Evolutionary conservation across 2,329 filamentous ascomycete genomes (phyloP).

Genomic region (Penicillium digitatum): DNA sequence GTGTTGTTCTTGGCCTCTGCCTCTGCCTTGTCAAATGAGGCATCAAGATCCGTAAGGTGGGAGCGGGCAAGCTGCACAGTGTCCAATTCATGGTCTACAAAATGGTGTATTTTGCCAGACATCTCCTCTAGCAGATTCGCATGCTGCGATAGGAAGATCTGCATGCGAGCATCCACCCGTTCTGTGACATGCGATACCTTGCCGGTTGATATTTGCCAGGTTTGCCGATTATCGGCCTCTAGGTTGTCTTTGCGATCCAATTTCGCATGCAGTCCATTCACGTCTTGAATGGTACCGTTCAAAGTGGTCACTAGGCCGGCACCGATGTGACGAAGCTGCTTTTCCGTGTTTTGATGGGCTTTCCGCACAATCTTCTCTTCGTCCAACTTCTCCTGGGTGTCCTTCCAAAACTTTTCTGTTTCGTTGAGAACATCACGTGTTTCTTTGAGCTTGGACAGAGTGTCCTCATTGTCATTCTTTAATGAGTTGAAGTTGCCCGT

Average conservation of each 20-base stretch:
- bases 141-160: slow-evolving; percentile 69
- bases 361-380: slow-evolving; percentile 77
- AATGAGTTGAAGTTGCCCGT: slow-evolving; percentile 82
- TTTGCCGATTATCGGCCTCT: slow-evolving; percentile 70
- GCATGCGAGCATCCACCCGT: slow-evolving; percentile 71
- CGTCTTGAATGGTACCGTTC: slow-evolving; percentile 71
- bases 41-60: slow-evolving; percentile 66
- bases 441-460: slow-evolving; percentile 66
- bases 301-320: slow-evolving; percentile 73
- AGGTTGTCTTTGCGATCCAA: slow-evolving; percentile 80
- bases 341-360: slow-evolving; percentile 82
- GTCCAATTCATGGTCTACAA: slow-evolving; percentile 70
- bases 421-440: slow-evolving; percentile 80
- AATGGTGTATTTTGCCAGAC: slow-evolving; percentile 67
- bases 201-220: slow-evolving; percentile 72
- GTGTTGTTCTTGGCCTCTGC: slow-evolving; percentile 56
- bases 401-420: slow-evolving; percentile 76
- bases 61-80: slow-evolving; percentile 67
- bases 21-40: slow-evolving; percentile 64
- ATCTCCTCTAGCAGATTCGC: slow-evolving; percentile 64
- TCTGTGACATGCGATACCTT: slow-evolving; percentile 73
- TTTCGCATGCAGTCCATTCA: slow-evolving; percentile 79
- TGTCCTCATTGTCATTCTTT: slow-evolving; percentile 84
- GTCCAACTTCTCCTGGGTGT: slow-evolving; percentile 69
- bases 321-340: slow-evolving; percentile 68